phyloP scores from a whole-genome alignment of 2,329 filamentous ascomycete genomes.

The Meredithiella fracta region DNA sequence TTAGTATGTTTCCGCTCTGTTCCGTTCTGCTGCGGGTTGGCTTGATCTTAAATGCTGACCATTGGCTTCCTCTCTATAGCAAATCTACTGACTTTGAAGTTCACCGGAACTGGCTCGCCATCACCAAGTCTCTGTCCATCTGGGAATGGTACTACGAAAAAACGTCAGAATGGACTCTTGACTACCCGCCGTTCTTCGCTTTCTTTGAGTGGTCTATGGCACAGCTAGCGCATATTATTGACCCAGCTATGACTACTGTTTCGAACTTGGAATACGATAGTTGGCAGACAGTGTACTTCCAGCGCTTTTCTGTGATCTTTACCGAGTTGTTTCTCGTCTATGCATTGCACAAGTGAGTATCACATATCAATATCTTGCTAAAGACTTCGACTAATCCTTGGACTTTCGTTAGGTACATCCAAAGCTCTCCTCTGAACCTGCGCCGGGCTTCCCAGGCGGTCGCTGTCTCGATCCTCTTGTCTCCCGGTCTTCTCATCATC shows the following conservation, averaged over 20 bases:
- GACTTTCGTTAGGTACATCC: constrained; percentile 46
- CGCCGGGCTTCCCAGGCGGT: constrained; percentile 69
- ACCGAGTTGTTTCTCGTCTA: constrained; percentile 74
- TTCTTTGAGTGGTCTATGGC: constrained; percentile 91
- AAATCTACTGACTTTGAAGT: constrained; percentile 99
- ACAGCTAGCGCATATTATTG: constrained; percentile 57
- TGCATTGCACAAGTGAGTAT: constrained; percentile 54
- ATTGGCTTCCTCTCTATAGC: constrained; percentile 30
- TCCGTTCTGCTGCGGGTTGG: background rate
- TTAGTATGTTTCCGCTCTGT: constrained; percentile 49
- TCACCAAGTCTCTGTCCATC: constrained; percentile 75
- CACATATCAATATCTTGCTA: background rate
- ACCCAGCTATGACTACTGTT: constrained; percentile 67
- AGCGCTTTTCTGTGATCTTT: constrained; percentile 70
- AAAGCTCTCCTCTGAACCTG: constrained; percentile 46
- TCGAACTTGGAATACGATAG: constrained; percentile 72
- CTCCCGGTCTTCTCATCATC: constrained; percentile 86
- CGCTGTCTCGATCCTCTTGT: constrained; percentile 76
- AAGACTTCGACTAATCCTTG: background rate
- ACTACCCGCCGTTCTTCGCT: constrained; percentile 96
- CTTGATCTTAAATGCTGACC: constrained; percentile 2
- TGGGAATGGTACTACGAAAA: constrained; percentile 93
- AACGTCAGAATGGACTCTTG: constrained; percentile 97
- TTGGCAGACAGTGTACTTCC: constrained; percentile 89
- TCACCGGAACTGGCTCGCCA: constrained; percentile 95